Conservation (phyloP, 1,139 yeast genomes). For the Sugiyamaella grinbergsii region DNA sequence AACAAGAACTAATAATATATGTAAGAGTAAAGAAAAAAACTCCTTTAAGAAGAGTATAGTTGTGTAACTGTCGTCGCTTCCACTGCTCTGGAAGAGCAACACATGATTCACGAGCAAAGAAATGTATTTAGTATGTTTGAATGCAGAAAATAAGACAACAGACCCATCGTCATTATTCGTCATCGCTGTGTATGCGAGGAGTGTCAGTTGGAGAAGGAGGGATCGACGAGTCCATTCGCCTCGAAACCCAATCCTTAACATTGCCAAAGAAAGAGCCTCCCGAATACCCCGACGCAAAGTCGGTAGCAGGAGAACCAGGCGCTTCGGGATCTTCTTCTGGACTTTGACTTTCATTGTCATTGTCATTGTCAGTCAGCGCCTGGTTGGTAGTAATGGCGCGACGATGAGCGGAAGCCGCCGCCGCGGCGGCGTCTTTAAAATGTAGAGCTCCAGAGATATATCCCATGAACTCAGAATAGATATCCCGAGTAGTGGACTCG, state of each 20-base stretch:
- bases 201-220: slow-evolving; percentile 19
- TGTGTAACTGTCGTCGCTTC: too few relatives aligned
- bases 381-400: not conserved
- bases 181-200: slow-evolving; percentile 10
- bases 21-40: slow-evolving; percentile 3
- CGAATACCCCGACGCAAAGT: slow-evolving; percentile 63
- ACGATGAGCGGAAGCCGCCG: slow-evolving; percentile 13
- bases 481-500: slow-evolving; percentile 75
- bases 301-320: slow-evolving; percentile 57
- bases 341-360: slow-evolving; percentile 9
- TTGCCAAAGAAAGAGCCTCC: slow-evolving; percentile 57
- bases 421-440: slow-evolving; percentile 23
- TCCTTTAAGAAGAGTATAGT: too few relatives aligned
- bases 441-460: slow-evolving; percentile 42
- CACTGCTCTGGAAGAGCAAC: too few relatives aligned
- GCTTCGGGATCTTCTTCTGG: slow-evolving; percentile 17
- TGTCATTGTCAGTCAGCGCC: not conserved
- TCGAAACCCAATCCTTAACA: slow-evolving; percentile 69
- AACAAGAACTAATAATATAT: not conserved
- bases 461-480: slow-evolving; percentile 74
- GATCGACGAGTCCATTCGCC: slow-evolving; percentile 36
- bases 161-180: not conserved
- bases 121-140: not conserved
- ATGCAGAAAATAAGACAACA: not conserved
- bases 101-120: too few relatives aligned